Evolutionary conservation across 2,329 filamentous ascomycete species (phyloP), one percentile per base, ranked within the genome.

Genomic region (Aureobasidium sp.): DNA sequence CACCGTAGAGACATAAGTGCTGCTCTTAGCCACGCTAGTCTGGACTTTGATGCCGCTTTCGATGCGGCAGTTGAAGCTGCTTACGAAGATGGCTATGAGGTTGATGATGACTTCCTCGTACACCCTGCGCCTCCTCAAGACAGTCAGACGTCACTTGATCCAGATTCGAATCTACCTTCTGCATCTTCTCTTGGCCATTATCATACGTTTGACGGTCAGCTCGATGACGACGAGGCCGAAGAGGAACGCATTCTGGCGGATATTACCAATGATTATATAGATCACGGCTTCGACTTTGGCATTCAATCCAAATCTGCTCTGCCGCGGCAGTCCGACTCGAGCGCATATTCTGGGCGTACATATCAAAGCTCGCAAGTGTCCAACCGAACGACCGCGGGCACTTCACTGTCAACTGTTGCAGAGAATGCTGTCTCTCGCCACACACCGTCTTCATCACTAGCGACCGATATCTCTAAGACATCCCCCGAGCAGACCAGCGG

Each of bases 21-120:
- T 39, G 72, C 81, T 2, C 93, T 89, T 66, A 86, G 86, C 48
- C 85, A 83, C 34, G 94, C 90, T 0, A 90, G 96, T 72, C 88
- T 90, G 7, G 92, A 96, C 70, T 96, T 97, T 67, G 92, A 97
- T 74, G 91, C 91, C 9, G 94, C 94, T 4, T 80, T 97, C 47
- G 93, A 97, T 76, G 93, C 92, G 27, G 94, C 94, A 15, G 92
- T 97, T 9, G 94, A 97, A 74, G 93, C 93, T 56, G 94, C 93
- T 5, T 99, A 97, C 73, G 89, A 96, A 72, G 91, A 97, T 65
- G 90, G 90, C 0, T 89, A 91, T 66, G 91, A 96, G 70, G 89
- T 89, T 4, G 85, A 83, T 72, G 80, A 61, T 27, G 55, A 63
- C 5, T 57, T 58, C 41, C 42, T 61, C 26, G 36, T 36, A 27